phyloP scores from a whole-genome alignment of 129 eudicot genomes.

The Saussurea involucrata region DNA sequence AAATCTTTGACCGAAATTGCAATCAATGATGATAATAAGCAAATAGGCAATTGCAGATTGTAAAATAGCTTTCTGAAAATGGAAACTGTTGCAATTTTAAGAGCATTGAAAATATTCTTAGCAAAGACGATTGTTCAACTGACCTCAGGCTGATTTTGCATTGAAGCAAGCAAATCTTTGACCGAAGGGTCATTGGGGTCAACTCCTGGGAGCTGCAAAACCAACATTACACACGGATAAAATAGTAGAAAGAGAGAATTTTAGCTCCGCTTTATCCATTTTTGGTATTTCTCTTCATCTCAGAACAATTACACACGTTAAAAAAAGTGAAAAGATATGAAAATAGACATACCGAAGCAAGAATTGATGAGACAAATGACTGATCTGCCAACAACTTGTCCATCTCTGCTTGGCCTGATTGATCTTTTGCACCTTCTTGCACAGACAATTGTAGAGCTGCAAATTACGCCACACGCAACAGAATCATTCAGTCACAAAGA shows the following conservation, averaged over 20 bases:
- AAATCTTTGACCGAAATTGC: too few species aligned
- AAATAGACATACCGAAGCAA: conserved; percentile 74
- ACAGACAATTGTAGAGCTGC: too few species aligned
- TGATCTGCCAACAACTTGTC: conserved; percentile 84
- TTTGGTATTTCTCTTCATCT: not conserved
- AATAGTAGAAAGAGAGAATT: not conserved
- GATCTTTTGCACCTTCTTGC: conserved; percentile 66
- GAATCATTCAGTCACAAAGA: too few species aligned
- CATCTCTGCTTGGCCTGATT: conserved; percentile 66
- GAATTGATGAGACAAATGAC: conserved; percentile 80
- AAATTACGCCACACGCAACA: too few species aligned
- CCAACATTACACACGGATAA: not conserved
- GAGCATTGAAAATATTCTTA: not conserved
- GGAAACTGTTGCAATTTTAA: not conserved
- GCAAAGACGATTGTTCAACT: conserved; percentile 14
- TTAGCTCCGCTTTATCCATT: not conserved
- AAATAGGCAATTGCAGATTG: not conserved
- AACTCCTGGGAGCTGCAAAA: conserved; percentile 90
- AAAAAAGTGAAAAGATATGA: too few species aligned
- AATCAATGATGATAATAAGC: too few species aligned
- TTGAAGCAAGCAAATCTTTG: conserved; percentile 86
- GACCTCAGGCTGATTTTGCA: conserved; percentile 87
- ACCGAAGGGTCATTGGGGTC: conserved; percentile 96
- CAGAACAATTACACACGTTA: not conserved
- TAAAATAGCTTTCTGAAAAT: not conserved